Base-by-base conservation (phyloP, 768 basidiomycete genomes). In the Exsudoporus frostii region DNA sequence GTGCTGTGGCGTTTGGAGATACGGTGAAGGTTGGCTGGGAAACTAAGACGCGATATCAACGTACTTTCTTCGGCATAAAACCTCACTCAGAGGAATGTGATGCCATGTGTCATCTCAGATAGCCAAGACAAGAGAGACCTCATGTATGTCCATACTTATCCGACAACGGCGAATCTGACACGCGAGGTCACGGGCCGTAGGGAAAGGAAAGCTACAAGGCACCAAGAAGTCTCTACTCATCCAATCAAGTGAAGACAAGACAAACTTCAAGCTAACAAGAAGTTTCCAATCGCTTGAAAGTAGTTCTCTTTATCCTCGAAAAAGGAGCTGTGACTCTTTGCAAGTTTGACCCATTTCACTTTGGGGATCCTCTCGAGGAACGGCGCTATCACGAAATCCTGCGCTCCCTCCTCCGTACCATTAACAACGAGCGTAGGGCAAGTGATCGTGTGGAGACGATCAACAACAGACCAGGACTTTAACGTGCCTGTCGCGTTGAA, bases 401-500 rank as follows among this genome's bases (percentile, higher is more conserved):
- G 61, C 46, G 71, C 72, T 27, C 64, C 60, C 44, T 76, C 76
- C 56, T 71, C 61, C 7, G 62, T 51, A 5, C 70, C 71, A 30
- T 75, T 75, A 27, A 67, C 66, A 7, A 74, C 58, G 39, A 81
- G 62, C 1, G 72, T 73, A 0, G 75, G 73, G 7, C 68, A 65
- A 17, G 55, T 48, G 29, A 80, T 76, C 25, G 65, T 71, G 54
- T 71, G 64, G 10, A 80, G 58, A 17, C 73, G 70, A 33, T 75
- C 73, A 8, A 78, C 62, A 44, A 79, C 71, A 2, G 71, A 64
- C 80, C 80, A 83, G 2, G 65, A 56, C 60, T 73, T 73, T 36
- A 81, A 55, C 4, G 72, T 62, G 1, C 74, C 74, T 7, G 72
- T 73, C 14, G 71, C 64, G 45, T 62, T 56, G 59, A 74, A 74